Base-by-base conservation (phyloP, 257 asterid species). In the Plectranthus barbatus region DNA sequence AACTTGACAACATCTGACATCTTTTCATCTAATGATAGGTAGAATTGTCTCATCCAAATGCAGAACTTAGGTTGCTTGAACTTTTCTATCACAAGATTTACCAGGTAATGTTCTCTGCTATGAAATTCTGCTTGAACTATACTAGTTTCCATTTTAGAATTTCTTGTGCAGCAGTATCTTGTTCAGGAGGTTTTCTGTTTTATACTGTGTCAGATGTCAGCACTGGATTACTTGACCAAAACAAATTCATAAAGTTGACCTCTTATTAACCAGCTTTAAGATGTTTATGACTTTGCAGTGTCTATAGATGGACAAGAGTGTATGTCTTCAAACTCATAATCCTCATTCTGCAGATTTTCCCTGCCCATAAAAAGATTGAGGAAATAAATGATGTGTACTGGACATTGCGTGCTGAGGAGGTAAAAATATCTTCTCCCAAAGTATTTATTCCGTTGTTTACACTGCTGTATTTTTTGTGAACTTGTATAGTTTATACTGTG, bases 341-440 rank as follows among this genome's bases (percentile, higher is more conserved):
- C 49, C 41, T 9, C 52, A 42, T 45, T 62, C 45, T 21, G 59
- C 93, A 93, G 99, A 85, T 93, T 67, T 90, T 93, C 66, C 99
- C 99, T 29, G 65, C 63, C 64, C 73, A 56, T 53, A 97, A 90
- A 79, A 93, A 86, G 76, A 93, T 90, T 69, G 97, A 93, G 74
- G 87, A 93, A 64, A 93, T 93, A 75, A 89, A 90, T 73, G 96
- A 89, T 72, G 96, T 89, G 56, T 93, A 93, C 77, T 93, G 99
- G 99, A 93, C 97, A 2, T 62, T 93, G 72, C 94, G 97, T 42
- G 97, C 96, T 13, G 99, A 93, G 80, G 99, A 93, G 96, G 97
- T 82, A 53, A 76, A n/a, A 73, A 39, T 66, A 66, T 60, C 55
- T 41, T 45, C 57, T 65, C 53, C 21, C 64, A 59, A 44, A 46